Evolutionary conservation across 2,329 filamentous ascomycete species (phyloP).

Genomic region (Aureobasidium leucospermi): DNA sequence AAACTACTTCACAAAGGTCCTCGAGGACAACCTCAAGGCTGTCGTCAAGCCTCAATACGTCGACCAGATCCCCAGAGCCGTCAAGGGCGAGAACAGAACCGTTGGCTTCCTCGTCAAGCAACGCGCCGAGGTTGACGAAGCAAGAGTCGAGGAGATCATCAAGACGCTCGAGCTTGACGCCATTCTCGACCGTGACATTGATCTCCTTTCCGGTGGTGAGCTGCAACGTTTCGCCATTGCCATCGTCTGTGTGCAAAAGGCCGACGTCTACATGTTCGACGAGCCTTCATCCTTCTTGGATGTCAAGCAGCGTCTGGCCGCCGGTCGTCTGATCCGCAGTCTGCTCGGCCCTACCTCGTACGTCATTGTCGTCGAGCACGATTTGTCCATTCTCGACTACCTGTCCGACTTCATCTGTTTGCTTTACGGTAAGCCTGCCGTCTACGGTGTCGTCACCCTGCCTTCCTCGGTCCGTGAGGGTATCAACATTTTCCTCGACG

Average conservation of each 20-base stretch:
- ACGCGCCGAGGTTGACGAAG: conserved; percentile 68
- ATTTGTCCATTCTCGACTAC: conserved; percentile 96
- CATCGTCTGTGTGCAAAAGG: conserved; percentile 89
- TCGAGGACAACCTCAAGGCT: conserved; percentile 95
- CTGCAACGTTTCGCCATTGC: conserved; percentile 96
- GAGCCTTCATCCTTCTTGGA: conserved; percentile 98
- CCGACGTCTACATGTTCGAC: conserved; percentile 99
- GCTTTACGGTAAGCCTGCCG: conserved; percentile 87
- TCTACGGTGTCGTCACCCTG: conserved; percentile 96
- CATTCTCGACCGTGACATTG: conserved; percentile 86
- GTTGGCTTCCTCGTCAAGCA: conserved; percentile 73
- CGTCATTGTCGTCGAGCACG: conserved; percentile 98
- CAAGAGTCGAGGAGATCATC: conserved; percentile 62
- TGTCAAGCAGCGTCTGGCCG: conserved; percentile 96
- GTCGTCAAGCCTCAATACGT: conserved; percentile 99
- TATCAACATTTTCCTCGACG: conserved; percentile 98
- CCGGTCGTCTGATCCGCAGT: conserved; percentile 85
- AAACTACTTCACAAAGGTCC: conserved; percentile 98
- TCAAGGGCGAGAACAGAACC: conserved; percentile 66
- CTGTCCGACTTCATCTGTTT: conserved; percentile 98
- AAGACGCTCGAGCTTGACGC: conserved; percentile 78
- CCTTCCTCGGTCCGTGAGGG: conserved; percentile 95
- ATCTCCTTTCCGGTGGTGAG: conserved; percentile 89
- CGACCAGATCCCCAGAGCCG: conserved; percentile 91
- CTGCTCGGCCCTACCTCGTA: conserved; percentile 85